Percentiles rank a stretch among this genome's conserved stretches.
These are phyloP conservation scores for Aspergillus jensenii DNA, from an alignment of 2,329 filamentous ascomycete species.

Conservation along the genomic window DNA sequence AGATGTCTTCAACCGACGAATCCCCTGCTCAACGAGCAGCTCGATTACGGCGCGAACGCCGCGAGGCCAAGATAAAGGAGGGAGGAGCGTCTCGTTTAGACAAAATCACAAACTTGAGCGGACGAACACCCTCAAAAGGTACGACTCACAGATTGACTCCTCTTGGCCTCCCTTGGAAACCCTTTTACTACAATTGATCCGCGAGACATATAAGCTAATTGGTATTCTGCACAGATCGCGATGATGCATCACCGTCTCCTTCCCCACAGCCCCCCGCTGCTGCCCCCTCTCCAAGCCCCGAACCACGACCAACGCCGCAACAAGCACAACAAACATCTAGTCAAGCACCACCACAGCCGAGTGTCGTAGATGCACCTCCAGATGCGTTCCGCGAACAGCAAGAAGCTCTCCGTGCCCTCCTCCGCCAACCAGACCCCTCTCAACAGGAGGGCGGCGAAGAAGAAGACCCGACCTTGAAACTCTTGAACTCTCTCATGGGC, in stretches of 20 bases:
- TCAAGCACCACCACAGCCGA: conserved; percentile 2
- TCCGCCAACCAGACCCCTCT: conserved; percentile 32
- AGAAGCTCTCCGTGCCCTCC: conserved; percentile 42
- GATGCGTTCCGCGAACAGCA: conserved; percentile 42
- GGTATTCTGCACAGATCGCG: conserved; percentile 19
- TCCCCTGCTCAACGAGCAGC: conserved; percentile 53
- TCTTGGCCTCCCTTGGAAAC: neutral
- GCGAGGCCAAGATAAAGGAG: conserved; percentile 61
- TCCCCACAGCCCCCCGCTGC: conserved; percentile 24
- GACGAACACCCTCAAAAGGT: conserved; percentile 46
- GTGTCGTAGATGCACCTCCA: conserved; percentile 25
- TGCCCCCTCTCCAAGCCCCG: conserved; percentile 11
- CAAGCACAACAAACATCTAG: conserved; percentile 13
- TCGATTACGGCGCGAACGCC: conserved; percentile 62
- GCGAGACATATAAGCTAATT: conserved; percentile 11
- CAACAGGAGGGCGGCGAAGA: conserved; percentile 24
- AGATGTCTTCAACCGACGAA: conserved; percentile 42
- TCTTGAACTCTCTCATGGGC: conserved; percentile 38
- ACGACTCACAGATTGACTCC: conserved; percentile 9
- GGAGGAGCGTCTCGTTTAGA: conserved; percentile 60
- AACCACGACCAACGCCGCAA: conserved; percentile 8
- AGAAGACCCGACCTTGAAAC: conserved; percentile 39
- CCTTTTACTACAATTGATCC: neutral
- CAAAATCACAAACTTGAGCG: conserved; percentile 62
- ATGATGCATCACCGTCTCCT: conserved; percentile 29